Percentiles rank a stretch among this genome's conserved stretches.
phyloP scores from a whole-genome alignment of 805 yeast genomes.

The Lachancea dasiensis region DNA sequence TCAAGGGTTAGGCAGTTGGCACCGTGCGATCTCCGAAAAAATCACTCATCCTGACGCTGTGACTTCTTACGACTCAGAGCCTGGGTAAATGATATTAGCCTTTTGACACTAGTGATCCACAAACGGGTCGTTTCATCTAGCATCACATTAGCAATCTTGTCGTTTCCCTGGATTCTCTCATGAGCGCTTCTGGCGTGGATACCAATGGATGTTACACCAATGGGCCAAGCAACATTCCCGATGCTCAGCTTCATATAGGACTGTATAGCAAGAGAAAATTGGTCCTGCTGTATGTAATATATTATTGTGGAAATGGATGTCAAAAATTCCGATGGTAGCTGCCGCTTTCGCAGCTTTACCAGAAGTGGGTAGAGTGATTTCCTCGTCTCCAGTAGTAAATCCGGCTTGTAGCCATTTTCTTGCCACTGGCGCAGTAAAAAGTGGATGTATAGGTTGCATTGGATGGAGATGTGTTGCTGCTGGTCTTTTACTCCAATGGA shows the following conservation, averaged over 20 bases:
- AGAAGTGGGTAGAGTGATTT: conserved; percentile 46
- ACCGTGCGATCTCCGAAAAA: neutral
- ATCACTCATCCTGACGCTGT: conserved; percentile 2
- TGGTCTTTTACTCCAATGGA: conserved; percentile 43
- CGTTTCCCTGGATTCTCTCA: conserved; percentile 44
- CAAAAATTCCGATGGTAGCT: conserved; percentile 37
- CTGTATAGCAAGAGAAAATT: conserved; percentile 38
- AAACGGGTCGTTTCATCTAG: conserved; percentile 65
- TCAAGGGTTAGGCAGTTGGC: neutral
- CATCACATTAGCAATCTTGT: conserved; percentile 60
- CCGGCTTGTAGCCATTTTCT: conserved; percentile 18
- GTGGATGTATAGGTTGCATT: conserved; percentile 39
- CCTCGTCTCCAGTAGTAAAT: conserved; percentile 42
- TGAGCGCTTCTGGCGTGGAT: conserved; percentile 71
- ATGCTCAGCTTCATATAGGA: conserved; percentile 69
- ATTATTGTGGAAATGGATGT: conserved; percentile 55
- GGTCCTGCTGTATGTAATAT: conserved; percentile 49
- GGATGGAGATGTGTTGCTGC: conserved; percentile 38
- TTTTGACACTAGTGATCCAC: conserved; percentile 72
- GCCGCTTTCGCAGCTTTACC: conserved; percentile 44
- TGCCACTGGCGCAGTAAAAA: conserved; percentile 36
- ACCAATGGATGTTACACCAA: conserved; percentile 74
- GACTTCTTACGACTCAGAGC: conserved; percentile 13
- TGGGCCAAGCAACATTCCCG: conserved; percentile 91
- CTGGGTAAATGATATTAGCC: conserved; percentile 53